Conservation (phyloP, 495 filamentous ascomycete species). For the Cercophora newfieldiana region DNA sequence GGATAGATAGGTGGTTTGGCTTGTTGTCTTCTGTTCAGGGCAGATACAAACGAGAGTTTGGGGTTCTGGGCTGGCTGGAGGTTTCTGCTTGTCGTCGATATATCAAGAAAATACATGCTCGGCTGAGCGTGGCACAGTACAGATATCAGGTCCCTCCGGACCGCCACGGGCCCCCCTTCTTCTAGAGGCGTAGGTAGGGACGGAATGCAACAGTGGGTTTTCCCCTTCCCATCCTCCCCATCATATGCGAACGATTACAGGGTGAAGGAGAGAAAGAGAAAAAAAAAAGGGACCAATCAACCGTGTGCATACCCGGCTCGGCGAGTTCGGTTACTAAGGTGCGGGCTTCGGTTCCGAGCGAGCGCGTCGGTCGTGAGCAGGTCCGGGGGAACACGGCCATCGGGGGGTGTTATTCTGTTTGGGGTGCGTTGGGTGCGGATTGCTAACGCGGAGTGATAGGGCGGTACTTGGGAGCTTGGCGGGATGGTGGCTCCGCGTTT, state of each 20-base stretch:
- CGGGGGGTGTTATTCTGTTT: not conserved
- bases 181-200: not conserved
- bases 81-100: not conserved
- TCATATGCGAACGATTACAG: not conserved
- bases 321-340: not conserved
- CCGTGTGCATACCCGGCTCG: slow-evolving; percentile 7
- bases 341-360: slow-evolving; percentile 8
- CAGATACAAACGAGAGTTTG: too few species aligned
- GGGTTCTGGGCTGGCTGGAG: too few species aligned
- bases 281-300: slow-evolving; percentile 8
- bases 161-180: not conserved
- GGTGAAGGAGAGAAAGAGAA: too few species aligned
- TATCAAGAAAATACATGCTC: slow-evolving; percentile 3
- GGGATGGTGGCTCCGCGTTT: not conserved
- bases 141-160: slow-evolving; percentile 2
- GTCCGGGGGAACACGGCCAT: not conserved
- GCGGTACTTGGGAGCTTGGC: not conserved
- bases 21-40: not conserved
- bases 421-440: not conserved
- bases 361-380: not conserved
- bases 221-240: not conserved
- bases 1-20: too few species aligned
- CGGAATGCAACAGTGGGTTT: too few species aligned
- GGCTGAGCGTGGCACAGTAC: not conserved
- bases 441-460: not conserved